Conservation (phyloP, 768 basidiomycete genomes). For the Tricholoma terreum region DNA sequence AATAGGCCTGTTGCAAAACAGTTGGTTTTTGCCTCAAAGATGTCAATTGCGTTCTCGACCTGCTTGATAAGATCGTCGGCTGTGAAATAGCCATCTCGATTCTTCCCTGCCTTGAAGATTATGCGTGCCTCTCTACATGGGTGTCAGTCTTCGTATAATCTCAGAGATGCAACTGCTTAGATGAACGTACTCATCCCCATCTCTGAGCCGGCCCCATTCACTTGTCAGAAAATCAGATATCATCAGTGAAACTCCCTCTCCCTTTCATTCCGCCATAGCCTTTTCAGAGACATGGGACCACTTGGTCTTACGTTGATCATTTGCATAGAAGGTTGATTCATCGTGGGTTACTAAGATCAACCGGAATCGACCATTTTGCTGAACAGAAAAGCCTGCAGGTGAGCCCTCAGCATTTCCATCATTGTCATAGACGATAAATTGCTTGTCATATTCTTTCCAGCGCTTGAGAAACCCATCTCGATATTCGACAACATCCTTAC, state of each 20-base stretch:
- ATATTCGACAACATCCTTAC: not conserved
- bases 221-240: not conserved
- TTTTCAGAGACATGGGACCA: not conserved
- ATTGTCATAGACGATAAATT: not conserved
- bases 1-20: constrained; percentile 14
- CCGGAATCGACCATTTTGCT: not conserved
- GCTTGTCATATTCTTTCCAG: not conserved
- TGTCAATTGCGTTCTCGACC: not conserved
- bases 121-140: not conserved
- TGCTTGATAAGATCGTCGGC: not conserved
- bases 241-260: not conserved
- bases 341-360: not conserved
- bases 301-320: not conserved
- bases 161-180: not conserved
- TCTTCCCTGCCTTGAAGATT: not conserved
- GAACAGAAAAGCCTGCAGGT: not conserved
- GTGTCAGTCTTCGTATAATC: not conserved
- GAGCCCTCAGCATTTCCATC: not conserved
- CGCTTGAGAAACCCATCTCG: not conserved
- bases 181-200: not conserved
- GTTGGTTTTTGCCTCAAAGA: not conserved
- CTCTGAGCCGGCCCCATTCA: not conserved
- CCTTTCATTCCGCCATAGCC: not conserved
- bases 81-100: not conserved
- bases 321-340: not conserved